Conservation (phyloP, 2,329 filamentous ascomycete genomes). For the Graphilbum ipis-grandicollis region DNA sequence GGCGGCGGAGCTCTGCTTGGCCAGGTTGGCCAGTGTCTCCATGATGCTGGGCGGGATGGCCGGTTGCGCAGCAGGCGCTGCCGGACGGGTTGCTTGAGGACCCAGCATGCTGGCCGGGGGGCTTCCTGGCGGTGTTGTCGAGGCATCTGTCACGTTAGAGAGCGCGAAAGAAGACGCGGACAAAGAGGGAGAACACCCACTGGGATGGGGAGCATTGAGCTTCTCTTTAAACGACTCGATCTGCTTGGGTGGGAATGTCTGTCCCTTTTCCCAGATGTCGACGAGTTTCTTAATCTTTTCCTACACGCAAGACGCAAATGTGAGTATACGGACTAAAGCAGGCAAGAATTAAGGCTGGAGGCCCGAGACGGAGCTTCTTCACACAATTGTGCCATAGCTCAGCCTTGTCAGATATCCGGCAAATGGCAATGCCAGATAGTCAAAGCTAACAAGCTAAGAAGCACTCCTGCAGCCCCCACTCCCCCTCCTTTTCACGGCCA, state of each 20-base stretch:
- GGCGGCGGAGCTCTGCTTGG: constrained; percentile 48
- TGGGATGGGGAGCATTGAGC: constrained; percentile 41
- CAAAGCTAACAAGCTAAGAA: no score
- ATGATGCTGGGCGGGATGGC: constrained; percentile 42
- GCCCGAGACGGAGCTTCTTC: no score
- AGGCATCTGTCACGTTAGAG: constrained; percentile 43
- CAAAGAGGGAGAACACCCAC: constrained; percentile 33
- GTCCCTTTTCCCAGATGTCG: constrained; percentile 94
- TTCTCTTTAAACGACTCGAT: constrained; percentile 71
- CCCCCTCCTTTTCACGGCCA: background rate
- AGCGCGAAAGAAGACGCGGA: constrained; percentile 1
- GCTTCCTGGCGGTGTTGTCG: constrained; percentile 55
- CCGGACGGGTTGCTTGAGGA: constrained; percentile 10
- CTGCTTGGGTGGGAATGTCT: constrained; percentile 72
- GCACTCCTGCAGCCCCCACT: no score
- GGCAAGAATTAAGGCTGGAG: no score
- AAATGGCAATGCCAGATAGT: no score
- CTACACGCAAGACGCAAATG: constrained; percentile 29
- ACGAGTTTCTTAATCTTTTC: constrained; percentile 91
- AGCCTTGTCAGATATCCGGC: no score
- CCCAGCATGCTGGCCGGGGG: constrained; percentile 30
- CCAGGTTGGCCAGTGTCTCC: constrained; percentile 65
- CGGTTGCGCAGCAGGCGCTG: constrained; percentile 18
- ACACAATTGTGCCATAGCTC: no score
- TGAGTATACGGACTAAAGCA: background rate